Evolutionary conservation across 345 rosid genomes (phyloP).

Genomic region (Rubroshorea leprosula): DNA sequence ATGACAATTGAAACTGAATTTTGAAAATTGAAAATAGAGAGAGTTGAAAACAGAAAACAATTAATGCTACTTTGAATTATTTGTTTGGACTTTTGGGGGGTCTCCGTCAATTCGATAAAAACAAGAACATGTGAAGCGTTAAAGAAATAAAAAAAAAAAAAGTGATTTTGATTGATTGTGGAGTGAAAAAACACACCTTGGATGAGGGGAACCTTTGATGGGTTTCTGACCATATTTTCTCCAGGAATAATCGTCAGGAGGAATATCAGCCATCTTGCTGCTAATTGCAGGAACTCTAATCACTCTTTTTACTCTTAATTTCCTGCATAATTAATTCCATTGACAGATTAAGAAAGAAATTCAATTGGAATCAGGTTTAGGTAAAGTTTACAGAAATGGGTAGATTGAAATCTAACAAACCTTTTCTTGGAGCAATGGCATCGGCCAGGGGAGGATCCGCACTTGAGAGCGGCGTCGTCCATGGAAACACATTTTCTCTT

Average conservation of each 20-base stretch:
- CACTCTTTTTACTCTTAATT: constrained; percentile 60
- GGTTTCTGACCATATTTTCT: constrained; percentile 98
- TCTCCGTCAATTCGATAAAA: too few species aligned
- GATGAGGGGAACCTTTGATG: constrained; percentile 97
- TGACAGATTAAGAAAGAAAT: background rate
- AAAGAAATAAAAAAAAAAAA: background rate
- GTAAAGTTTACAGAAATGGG: background rate
- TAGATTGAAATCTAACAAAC: constrained; percentile 19
- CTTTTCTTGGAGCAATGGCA: constrained; percentile 99
- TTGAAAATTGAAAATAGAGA: too few species aligned
- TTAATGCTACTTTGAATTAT: constrained; percentile 6
- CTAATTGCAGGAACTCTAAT: constrained; percentile 81
- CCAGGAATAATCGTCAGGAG: constrained; percentile 88
- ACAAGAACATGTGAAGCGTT: background rate
- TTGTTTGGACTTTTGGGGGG: background rate
- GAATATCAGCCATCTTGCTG: constrained; percentile 80
- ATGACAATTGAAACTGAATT: too few species aligned
- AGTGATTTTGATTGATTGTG: background rate
- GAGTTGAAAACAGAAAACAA: constrained; percentile 8
- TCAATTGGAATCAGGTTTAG: too few species aligned
- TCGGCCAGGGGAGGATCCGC: constrained; percentile 55
- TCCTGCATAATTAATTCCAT: constrained; percentile 34
- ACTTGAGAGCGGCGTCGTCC: constrained; percentile 55
- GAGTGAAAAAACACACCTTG: constrained; percentile 48
- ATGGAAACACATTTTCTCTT: constrained; percentile 72